These are phyloP conservation scores for Fusarium sp. DNA, from an alignment of 2,329 filamentous ascomycete species.

Conservation along the genomic window DNA sequence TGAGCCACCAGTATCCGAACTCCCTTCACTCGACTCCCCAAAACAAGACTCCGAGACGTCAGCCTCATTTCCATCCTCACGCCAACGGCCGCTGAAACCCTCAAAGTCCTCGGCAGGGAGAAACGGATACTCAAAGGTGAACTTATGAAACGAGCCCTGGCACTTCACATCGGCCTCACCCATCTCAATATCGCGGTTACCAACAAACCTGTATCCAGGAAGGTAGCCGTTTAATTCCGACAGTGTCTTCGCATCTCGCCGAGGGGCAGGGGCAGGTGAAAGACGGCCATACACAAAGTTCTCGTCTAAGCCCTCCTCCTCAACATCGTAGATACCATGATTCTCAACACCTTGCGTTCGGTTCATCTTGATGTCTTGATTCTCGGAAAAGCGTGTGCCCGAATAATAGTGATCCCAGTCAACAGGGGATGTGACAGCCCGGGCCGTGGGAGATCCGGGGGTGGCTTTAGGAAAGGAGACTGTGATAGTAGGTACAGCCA, in stretches of 20 bases:
- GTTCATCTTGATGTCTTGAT: background rate
- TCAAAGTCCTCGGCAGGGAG: background rate
- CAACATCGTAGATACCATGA: background rate
- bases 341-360: fast-evolving
- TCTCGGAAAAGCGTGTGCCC: background rate
- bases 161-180: background rate
- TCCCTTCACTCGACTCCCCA: background rate
- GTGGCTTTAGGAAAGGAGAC: background rate
- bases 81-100: background rate
- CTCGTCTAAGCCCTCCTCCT: background rate
- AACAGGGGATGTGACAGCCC: background rate
- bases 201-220: background rate
- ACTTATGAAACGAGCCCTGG: background rate
- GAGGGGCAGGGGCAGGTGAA: background rate
- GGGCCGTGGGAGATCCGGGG: background rate
- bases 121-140: background rate
- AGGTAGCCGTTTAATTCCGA: background rate
- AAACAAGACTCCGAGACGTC: background rate
- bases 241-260: background rate
- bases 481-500: background rate
- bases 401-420: background rate
- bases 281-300: background rate
- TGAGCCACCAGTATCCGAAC: background rate
- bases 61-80: background rate
- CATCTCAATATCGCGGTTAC: background rate